Evolutionary conservation across 331 rosid genomes (phyloP), one percentile per base, ranked within the genome.

Genomic region (Spiraea crenata): DNA sequence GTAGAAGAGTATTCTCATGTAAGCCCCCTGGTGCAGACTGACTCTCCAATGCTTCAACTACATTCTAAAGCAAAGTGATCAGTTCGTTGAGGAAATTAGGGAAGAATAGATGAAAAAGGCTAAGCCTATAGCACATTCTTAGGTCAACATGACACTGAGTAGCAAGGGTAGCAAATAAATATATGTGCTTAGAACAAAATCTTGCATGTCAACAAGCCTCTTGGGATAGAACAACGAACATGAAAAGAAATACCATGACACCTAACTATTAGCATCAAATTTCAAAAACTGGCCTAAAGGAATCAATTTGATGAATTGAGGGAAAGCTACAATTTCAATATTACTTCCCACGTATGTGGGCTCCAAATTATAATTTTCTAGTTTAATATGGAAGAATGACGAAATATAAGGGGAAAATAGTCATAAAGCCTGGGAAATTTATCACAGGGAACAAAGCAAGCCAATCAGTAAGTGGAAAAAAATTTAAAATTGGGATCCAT

Each of bases 1-100:
- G 87, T 45, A 93, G 92, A 80, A 93, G 71, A 49, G 97, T 93
- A 80, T 93, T 91, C 77, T 93, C 96, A 75, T 93, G 97, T 58
- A 85, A 13, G 71, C 87, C 87, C 69, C 95, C 96, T 8, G 92
- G 89, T 66, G 86, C 85, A 77, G 99, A 89, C 69, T 87, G 87
- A 71, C 70, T 91, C 69, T 83, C 85, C 81, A 93, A 86, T 76
- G 72, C 86, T 72, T 85, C 86, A 71, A 93, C 82, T 74, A 93
- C 92, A 84, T 87, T 87, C 99, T 93, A 81, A 74, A 82, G 65
- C 39, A 86, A 62, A 70, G 44, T 60, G 80, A 40, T 84, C 69
- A 86, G 69, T 51, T 72, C 49, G 63, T 69, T 70, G 54, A 68
- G 41, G 58, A 10, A 76, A 35, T 7, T 39, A 70, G 59, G 52